A percentile compares a stretch with the other conserved stretches of the same genome.
phyloP scores from a whole-genome alignment of 352 stramenopile species.

The Phytophthora citrophthora region DNA sequence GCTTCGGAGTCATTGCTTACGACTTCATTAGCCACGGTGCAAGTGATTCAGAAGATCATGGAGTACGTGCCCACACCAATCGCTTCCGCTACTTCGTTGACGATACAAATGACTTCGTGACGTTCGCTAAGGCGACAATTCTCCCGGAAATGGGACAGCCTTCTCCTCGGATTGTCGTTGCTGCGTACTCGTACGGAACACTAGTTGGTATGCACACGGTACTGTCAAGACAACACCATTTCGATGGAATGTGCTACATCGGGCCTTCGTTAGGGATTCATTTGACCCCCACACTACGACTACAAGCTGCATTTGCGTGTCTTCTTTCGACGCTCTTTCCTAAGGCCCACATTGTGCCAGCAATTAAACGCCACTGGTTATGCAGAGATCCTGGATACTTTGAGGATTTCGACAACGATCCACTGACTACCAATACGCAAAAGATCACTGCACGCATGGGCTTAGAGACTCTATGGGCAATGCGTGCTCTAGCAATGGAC shows the following conservation, averaged over 20 bases:
- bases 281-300: no score
- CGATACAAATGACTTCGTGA: conserved; percentile 47
- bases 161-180: conserved; percentile 49
- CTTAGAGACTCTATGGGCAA: not conserved
- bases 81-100: conserved; percentile 47
- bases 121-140: conserved; percentile 38
- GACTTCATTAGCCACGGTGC: conserved; percentile 51
- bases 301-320: conserved; percentile 50
- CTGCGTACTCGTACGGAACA: conserved; percentile 59
- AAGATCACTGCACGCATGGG: not conserved
- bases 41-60: conserved; percentile 39
- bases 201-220: conserved; percentile 57
- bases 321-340: conserved; percentile 44
- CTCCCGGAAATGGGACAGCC: conserved; percentile 11
- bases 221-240: conserved; percentile 48
- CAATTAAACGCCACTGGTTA: conserved; percentile 45
- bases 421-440: conserved; percentile 36
- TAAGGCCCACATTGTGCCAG: conserved; percentile 39
- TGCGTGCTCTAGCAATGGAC: not conserved
- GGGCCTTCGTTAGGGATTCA: not conserved
- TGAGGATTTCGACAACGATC: conserved; percentile 56
- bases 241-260: conserved; percentile 53
- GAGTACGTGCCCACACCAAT: conserved; percentile 34
- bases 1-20: conserved; percentile 49
- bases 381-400: conserved; percentile 44